A percentile compares a stretch with the other conserved stretches of the same genome.
Conservation (phyloP, 2,329 filamentous ascomycete genomes). For the Cladosporium sp. region DNA sequence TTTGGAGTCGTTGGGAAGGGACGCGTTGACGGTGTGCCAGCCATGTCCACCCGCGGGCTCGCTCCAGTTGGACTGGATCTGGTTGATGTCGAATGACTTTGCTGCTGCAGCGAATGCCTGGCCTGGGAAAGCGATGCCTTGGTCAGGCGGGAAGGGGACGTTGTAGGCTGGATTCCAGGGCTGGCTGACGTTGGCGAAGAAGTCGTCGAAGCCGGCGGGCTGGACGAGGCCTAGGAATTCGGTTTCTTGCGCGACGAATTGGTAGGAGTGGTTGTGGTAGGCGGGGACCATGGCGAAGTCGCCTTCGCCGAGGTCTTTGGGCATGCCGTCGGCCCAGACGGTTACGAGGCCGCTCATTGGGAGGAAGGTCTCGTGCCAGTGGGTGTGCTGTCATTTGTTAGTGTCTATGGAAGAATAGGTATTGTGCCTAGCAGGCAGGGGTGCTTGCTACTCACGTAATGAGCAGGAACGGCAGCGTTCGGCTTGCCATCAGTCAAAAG, state of each 20-base stretch:
- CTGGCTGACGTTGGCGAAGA: constrained; percentile 15
- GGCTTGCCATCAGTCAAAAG: constrained; percentile 3
- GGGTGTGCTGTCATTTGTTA: constrained; percentile 6
- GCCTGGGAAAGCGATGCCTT: constrained; percentile 10
- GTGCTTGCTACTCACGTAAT: neutral
- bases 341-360: constrained; percentile 12
- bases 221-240: constrained; percentile 17
- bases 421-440: too few species aligned
- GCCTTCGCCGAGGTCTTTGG: constrained; percentile 14
- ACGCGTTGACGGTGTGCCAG: constrained; percentile 13
- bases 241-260: constrained; percentile 16
- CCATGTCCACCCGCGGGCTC: neutral
- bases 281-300: constrained; percentile 17
- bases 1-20: constrained; percentile 12
- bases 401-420: neutral
- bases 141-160: constrained; percentile 17
- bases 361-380: constrained; percentile 17
- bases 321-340: constrained; percentile 15
- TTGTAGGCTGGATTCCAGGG: constrained; percentile 14
- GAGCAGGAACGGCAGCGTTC: neutral
- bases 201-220: constrained; percentile 18
- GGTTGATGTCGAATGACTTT: constrained; percentile 14
- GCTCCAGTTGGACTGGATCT: constrained; percentile 8
- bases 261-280: constrained; percentile 16
- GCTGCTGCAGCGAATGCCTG: constrained; percentile 2